Base-by-base conservation (phyloP, 2,329 filamentous ascomycete genomes). In the Talaromyces sp. region DNA sequence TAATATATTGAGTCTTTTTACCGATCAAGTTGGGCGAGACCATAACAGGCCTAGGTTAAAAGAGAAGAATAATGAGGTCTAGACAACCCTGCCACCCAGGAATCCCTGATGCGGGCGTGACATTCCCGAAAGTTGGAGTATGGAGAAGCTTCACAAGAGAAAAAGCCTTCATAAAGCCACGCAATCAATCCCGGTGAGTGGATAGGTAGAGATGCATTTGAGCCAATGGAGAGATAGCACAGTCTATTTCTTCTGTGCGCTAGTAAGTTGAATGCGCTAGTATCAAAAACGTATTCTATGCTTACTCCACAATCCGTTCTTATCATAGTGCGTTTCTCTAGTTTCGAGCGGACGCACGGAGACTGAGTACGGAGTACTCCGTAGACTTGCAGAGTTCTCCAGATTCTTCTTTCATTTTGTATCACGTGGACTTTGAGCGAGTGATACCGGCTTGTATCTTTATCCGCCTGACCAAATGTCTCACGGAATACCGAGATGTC, bases 221-320 rank as follows among this genome's bases (percentile, higher is more conserved):
- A 16, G 31, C 50, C 50, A 54, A 54, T 54, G n/a, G n/a, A 23
- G 31, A 14, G 16, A 14, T 35, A 23, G 6, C 21, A 46, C n/a
- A 31, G 12, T 23, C 28, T 33, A 18, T 33, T 8, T 12, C 48
- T 37, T 21, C 50, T 33, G n/a, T 18, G n/a, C 50, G 5, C 50
- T 54, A 35, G 50, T 54, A 37, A 54, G n/a, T 37, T 14, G 8
- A 14, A 35, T 18, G 9, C 28, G 18, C 50, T 54, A 54, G 50
- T 54, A 54, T 54, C 31, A 16, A 21, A 21, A 35, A 31, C 50
- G 50, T 54, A 40, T 57, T 31, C 35, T 40, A 25, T 57, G 21
- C 21, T n/a, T 39, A 57, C 54, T 57, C 54, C 54, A 57, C 21
- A 57, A 40, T 40, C 54, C 54, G 12, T 57, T 57, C 54, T 57